Evolutionary conservation across 2,329 filamentous ascomycete species (phyloP), one percentile per base, ranked within the genome.

Genomic region (Diaporthe citriasiana): DNA sequence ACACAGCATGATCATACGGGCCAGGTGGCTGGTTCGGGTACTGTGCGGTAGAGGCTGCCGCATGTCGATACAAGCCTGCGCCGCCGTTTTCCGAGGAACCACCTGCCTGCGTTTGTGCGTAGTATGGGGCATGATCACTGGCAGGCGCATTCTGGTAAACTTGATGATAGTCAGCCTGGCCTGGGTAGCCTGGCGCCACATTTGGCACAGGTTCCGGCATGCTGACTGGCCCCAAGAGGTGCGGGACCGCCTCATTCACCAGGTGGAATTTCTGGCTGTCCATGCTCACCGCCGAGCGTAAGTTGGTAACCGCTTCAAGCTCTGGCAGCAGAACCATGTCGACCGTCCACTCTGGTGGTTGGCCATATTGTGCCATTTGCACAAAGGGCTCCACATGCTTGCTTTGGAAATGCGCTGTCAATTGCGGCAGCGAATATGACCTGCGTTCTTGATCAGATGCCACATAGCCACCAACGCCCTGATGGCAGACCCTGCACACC

Each of bases 401-500:
- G 63, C 79, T 78, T 51, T 90, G 88, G 73, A 91, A 90, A 76
- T 92, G 88, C 72, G 87, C 89, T 75, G 89, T 88, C 72, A 94
- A 87, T 70, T 89, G 87, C 38, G 90, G 86, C 22, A 93, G 83
- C n/a, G 88, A 89, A 74, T 88, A 88, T 13, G 85, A 81, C 65
- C 82, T 84, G 60, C 81, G 82, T 53, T 84, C 83, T 71, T 82
- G 76, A 47, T 79, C 75, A 50, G 77, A 70, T 9, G 76, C 72
- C 8, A 74, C 57, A 33, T 80, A 80, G 45, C 78, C 77, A 35
- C 76, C 80, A n/a, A 82, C 83, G 75, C 76, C 79, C 72, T 82
- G 79, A 77, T 80, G 84, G 78, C 90, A 93, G 25, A 85, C 83
- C 79, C 87, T 90, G 80, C 91, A 93, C 65, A 83, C 78, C 25